Evolutionary conservation across 1,284 basidiomycete genomes (phyloP), one percentile per base, ranked within the genome.

Genomic region (Coniferiporia sulphurascens): DNA sequence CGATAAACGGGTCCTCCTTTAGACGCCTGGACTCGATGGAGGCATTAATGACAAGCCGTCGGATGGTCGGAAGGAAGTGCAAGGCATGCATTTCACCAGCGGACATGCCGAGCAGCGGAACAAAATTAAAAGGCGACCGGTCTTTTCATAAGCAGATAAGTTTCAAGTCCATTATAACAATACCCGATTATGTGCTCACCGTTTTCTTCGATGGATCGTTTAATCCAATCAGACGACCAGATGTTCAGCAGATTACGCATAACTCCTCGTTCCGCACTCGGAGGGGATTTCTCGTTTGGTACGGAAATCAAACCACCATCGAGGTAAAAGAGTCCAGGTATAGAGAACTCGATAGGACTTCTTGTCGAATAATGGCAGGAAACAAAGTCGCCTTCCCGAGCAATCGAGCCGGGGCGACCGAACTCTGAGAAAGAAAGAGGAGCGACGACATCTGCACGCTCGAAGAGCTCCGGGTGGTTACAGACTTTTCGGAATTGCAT

Each of bases 401-500:
- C 80, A 17, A 96, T 74, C 43, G 90, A 87, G 7, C 89, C 91
- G 10, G 95, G 89, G 55, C 84, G 84, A 49, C 91, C 91, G 71
- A 92, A 98, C 10, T 80, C 77, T 55, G 88, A 85, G 69, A 99
- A 96, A 1, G 94, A 89, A 70, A 93, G 91, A 0, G 97, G 95
- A 1, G 95, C 91, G 10, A 89, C 82, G 36, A 99, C 96, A 70
- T 99, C 97, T 36, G 96, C 95, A 21, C 97, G 87, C 72, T 99
- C 95, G 69, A 99, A 99, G 48, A 99, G 82, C 72, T 99, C 97
- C 0, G 97, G 97, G 68, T 99, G 97, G 69, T 98, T 99, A 81
- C 96, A 99, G 52, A 89, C 91, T 80, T 99, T 99, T 66, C 97
- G 89, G 81, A 99, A 99, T 74, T 99, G 97, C 97, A 99, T 99